Base-by-base conservation (phyloP, 1,139 yeast species). In the Geotrichum aggregatum region DNA sequence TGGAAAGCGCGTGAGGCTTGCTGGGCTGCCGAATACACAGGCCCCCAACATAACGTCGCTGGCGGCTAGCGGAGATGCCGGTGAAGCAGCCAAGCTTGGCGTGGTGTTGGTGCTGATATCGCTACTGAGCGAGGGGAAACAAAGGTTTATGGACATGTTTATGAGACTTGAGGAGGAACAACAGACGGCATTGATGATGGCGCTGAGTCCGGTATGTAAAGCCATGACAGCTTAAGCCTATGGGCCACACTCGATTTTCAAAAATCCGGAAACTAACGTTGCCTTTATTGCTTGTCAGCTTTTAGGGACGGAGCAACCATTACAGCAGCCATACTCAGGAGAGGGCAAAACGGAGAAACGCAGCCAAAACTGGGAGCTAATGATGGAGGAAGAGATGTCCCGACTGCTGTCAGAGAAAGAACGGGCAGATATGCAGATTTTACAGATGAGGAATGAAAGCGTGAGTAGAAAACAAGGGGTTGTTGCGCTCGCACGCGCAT, bases 351-450 rank as follows among this genome's bases (percentile, higher is more conserved):
- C 30, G 21, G 30, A n/a, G 5, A 34, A 11, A 28, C 11, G 3
- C 11, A 16, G 42, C 14, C 30, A 33, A 11, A 45, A 42, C 11
- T 35, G 59, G 21, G 60, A 57, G 49, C 21, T 58, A 43, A 48
- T 36, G 7, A 51, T 58, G n/a, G 61, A 58, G 31, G 55, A 54
- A 41, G 56, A 54, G 41, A 47, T 59, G 13, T 56, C 59, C 2
- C 41, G 55, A 42, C 36, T 57, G 28, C 34, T 59, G 14, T 30
- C 49, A 5, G 57, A 58, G 18, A 34, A 44, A 18, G 56, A 56
- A 19, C 14, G 19, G 13, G 21, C 21, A 14, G 34, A 40, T 8
- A 26, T 36, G 3, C 10, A 6, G 5, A 14, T 36, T 1, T 6
- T 11, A 5, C 26, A 26, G 5, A 31, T 45, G 21, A 31, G 35